Evolutionary conservation across 129 eudicot genomes (phyloP).

Genomic region (Lonicera japonica): DNA sequence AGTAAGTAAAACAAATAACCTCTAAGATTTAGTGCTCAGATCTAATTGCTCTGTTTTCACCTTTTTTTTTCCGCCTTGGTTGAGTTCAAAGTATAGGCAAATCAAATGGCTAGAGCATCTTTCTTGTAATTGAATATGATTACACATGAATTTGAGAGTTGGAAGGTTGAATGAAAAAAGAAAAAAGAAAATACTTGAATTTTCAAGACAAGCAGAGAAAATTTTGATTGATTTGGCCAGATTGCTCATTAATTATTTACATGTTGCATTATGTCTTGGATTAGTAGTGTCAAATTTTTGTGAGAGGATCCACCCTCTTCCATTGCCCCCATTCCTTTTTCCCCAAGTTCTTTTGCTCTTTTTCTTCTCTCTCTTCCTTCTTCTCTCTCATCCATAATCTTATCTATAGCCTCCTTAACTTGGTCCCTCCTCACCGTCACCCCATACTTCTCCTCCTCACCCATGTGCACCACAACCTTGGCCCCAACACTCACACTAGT

Average conservation of each 20-base stretch:
- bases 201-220: too few species aligned
- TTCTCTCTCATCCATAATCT: slow-evolving; percentile 26
- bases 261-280: slow-evolving; percentile 27
- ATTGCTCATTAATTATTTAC: background rate
- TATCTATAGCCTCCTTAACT: slow-evolving; percentile 28
- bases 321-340: slow-evolving; percentile 24
- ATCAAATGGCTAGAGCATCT: too few species aligned
- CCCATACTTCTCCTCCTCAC: slow-evolving; percentile 29
- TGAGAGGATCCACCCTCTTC: slow-evolving; percentile 42
- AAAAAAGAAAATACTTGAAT: too few species aligned
- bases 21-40: too few species aligned
- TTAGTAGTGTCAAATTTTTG: slow-evolving; percentile 20
- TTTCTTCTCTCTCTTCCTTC: slow-evolving; percentile 33
- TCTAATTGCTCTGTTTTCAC: too few species aligned
- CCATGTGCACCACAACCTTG: slow-evolving; percentile 19
- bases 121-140: too few species aligned
- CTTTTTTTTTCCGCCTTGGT: too few species aligned
- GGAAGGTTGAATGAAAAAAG: too few species aligned
- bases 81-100: too few species aligned
- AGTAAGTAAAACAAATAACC: too few species aligned
- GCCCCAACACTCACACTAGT: slow-evolving; percentile 47
- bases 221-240: too few species aligned
- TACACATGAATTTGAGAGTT: too few species aligned
- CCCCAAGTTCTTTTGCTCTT: slow-evolving; percentile 26
- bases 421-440: slow-evolving; percentile 29